Base-by-base conservation (phyloP, 2,329 filamentous ascomycete genomes). In the Neonectria sp. region DNA sequence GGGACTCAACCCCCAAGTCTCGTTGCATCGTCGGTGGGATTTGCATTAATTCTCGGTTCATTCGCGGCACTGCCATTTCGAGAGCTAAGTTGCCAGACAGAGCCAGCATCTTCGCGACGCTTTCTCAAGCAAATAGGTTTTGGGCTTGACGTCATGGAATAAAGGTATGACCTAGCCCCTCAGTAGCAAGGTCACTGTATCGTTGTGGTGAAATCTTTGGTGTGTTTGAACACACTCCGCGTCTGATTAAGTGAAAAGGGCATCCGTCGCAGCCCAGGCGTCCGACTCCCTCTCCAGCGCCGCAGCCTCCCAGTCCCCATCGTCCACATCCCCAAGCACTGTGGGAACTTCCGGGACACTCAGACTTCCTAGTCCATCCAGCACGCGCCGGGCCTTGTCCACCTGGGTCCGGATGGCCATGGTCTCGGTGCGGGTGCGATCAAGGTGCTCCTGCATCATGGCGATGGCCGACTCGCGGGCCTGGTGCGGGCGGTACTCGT, bases 401-500 rank as follows among this genome's bases (percentile, higher is more conserved):
- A 90, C 90, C 76, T 90, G 90, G 65, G 87, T 87, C 65, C 87
- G 86, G 52, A 95, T 89, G 4, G 87, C 89, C 37, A 89, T 86
- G 1, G 95, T 94, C 81, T 98, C 95, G 61, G 88, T 88, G 71
- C 88, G 89, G 62, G 91, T 92, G 72, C 85, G 87, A 73, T 93
- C 90, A 33, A 97, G 82, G 76, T 95, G 92, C 72, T 93, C 91
- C 81, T 97, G 93, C 92, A 98, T 95, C 84, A 95, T 89, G 72
- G 92, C 82, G 35, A 97, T 97, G 65, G 97, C 85, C 31, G 92
- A 95, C 83, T 98, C 95, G 51, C 95, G 85, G 27, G 95, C 95
- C 82, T 98, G 95, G 79, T 98, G 95, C 11, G 95, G 95, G 35
- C 95, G 89, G 82, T 97, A 98, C 80, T 97, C 92, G 80, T 99